Evolutionary conservation across 345 rosid species (phyloP).

Genomic region (Toxicodendron radicans): DNA sequence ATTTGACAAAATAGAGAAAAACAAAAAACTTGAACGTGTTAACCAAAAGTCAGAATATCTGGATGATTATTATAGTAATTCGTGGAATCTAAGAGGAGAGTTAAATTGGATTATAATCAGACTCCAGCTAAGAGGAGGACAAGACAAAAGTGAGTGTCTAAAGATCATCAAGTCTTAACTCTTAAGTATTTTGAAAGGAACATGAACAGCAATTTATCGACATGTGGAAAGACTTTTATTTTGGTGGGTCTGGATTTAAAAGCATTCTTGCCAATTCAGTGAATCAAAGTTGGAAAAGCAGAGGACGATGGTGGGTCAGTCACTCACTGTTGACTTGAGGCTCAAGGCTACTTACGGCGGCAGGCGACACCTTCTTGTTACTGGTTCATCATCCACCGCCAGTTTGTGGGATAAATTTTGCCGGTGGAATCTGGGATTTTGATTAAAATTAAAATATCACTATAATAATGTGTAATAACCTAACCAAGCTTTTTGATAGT

Average conservation of each 20-base stretch:
- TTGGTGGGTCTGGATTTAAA: neutral
- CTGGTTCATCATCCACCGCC: too few relatives aligned
- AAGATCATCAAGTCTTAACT: too few relatives aligned
- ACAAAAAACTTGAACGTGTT: neutral
- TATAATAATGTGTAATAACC: too few relatives aligned
- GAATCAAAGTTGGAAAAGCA: neutral
- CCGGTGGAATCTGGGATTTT: too few relatives aligned
- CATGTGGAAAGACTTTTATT: neutral
- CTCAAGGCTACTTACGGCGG: neutral
- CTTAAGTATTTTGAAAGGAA: too few relatives aligned
- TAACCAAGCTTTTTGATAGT: too few relatives aligned
- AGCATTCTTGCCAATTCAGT: neutral
- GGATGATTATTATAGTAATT: neutral
- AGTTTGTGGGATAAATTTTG: too few relatives aligned
- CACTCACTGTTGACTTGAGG: neutral
- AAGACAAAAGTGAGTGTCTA: neutral
- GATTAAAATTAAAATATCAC: too few relatives aligned
- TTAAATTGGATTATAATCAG: neutral
- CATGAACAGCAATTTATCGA: neutral
- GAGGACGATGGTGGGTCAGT: neutral
- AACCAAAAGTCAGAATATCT: slow-evolving; percentile 17
- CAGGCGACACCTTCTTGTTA: too few relatives aligned
- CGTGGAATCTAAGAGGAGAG: neutral
- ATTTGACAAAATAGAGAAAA: neutral
- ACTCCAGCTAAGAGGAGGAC: neutral